Base-by-base conservation (phyloP, 2,329 filamentous ascomycete genomes). In the Ampelomyces quisqualis region DNA sequence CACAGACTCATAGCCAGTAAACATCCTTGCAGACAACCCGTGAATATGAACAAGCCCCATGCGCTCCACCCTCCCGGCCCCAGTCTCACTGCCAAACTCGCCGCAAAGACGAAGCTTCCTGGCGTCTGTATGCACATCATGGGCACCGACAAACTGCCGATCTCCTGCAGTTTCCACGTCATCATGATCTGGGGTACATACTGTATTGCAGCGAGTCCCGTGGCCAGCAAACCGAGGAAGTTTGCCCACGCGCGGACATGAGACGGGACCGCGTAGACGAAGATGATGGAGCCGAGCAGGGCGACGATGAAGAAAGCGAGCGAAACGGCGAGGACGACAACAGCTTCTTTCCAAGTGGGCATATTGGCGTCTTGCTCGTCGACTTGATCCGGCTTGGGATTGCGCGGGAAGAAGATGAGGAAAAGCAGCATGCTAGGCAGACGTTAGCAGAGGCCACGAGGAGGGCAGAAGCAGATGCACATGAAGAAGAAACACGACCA, bases 61-160 rank as follows among this genome's bases (percentile, higher is more conserved):
- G 90, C 89, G 69, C 90, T 96, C 93, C 93, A 98, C 0, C 91
- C 91, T 22, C 79, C 82, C 58, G 76, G 77, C 0, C 93, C 93
- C 14, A 96, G 77, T 31, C 93, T 80, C 6, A 80, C 81, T 35
- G 85, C 89, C 29, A 98, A 72, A 65, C 90, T 96, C 9, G 79
- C 84, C 0, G 91, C 90, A 71, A 95, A 97, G 5, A 98, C 73
- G 55, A 95, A 84, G 44, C 89, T 90, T 0, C 93, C 93, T 0
- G 93, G 93, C 0, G 91, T 96, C 68, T 98, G 93, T 22, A 98
- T 95, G 64, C 87, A 86, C 90, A 98, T 97, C 86, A 96, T 97
- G 4, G 89, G 85, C 41, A 98, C 93, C 60, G 89, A 95, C 57
- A 98, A 73, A 65, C 90, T 95, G 39, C 90, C 90, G 2, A 95